Conservation (phyloP, 2,329 filamentous ascomycete genomes). For the Dryadomyces quercivorus region DNA sequence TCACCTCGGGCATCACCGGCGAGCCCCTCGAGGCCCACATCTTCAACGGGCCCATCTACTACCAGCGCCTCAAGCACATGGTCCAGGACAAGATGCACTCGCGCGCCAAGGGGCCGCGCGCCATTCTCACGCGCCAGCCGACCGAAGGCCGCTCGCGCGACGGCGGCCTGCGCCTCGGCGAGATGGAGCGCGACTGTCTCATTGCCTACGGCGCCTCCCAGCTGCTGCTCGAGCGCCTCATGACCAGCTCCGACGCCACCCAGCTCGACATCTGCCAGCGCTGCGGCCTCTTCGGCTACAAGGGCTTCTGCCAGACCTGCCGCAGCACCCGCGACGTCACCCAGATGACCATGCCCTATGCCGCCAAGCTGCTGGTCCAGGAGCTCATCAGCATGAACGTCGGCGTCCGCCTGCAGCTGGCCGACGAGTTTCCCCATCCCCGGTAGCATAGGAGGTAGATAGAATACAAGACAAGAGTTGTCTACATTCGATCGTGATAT, state of each 20-base stretch:
- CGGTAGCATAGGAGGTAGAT: background rate
- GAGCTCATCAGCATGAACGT: conserved; percentile 98
- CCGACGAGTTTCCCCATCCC: conserved; percentile 79
- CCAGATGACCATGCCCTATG: conserved; percentile 94
- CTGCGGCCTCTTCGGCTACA: conserved; percentile 91
- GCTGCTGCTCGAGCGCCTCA: conserved; percentile 80
- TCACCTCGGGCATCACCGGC: conserved; percentile 89
- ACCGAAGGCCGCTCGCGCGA: conserved; percentile 91
- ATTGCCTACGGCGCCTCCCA: conserved; percentile 96
- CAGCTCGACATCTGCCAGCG: conserved; percentile 87
- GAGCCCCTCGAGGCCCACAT: conserved; percentile 91
- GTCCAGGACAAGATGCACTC: conserved; percentile 99
- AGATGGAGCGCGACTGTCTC: conserved; percentile 98
- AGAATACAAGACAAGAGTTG: too few species aligned
- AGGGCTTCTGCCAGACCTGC: conserved; percentile 90
- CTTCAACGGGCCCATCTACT: conserved; percentile 98
- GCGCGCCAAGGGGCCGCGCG: conserved; percentile 76
- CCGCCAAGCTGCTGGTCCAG: conserved; percentile 89
- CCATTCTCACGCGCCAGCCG: conserved; percentile 86
- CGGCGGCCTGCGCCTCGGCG: conserved; percentile 83
- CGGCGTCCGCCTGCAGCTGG: conserved; percentile 78
- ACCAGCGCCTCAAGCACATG: conserved; percentile 99
- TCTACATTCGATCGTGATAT: too few species aligned
- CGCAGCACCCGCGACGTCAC: conserved; percentile 73
- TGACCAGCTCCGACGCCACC: conserved; percentile 87